These are phyloP conservation scores for Chlorencoelia australis DNA, from an alignment of 2,329 filamentous ascomycete genomes.

Conservation along the genomic window DNA sequence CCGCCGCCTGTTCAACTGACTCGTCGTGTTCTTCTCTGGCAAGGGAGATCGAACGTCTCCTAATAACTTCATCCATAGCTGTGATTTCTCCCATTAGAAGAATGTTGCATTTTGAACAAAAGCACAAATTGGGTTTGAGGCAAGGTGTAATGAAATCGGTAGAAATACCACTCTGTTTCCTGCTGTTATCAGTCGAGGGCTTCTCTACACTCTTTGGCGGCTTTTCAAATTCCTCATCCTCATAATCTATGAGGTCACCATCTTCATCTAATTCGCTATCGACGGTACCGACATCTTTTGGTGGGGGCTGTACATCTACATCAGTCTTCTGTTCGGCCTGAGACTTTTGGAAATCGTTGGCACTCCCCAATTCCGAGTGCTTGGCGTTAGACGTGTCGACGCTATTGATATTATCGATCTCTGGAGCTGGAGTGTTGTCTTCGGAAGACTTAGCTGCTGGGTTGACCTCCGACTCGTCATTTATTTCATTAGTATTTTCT, in stretches of 20 bases:
- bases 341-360: too few species aligned
- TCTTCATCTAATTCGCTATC: constrained; percentile 20
- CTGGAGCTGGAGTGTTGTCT: neutral
- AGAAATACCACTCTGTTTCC: constrained; percentile 19
- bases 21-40: constrained; percentile 2
- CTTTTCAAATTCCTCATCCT: constrained; percentile 32
- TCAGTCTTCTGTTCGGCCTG: too few species aligned
- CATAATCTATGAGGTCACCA: constrained; percentile 40
- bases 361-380: too few species aligned
- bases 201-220: constrained; percentile 5
- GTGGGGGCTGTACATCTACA: neutral
- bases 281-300: neutral
- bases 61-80: constrained; percentile 16
- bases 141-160: constrained; percentile 20
- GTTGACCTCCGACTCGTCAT: too few species aligned
- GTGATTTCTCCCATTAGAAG: constrained; percentile 18
- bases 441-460: neutral
- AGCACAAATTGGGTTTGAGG: constrained; percentile 17
- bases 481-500: neutral
- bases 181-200: constrained; percentile 8
- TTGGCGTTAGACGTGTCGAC: too few species aligned
- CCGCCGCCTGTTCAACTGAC: neutral
- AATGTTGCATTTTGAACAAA: constrained; percentile 21
- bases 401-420: too few species aligned
- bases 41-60: constrained; percentile 16